phyloP scores from a whole-genome alignment of 768 basidiomycete species.

The Rhodotorula diobovata region DNA sequence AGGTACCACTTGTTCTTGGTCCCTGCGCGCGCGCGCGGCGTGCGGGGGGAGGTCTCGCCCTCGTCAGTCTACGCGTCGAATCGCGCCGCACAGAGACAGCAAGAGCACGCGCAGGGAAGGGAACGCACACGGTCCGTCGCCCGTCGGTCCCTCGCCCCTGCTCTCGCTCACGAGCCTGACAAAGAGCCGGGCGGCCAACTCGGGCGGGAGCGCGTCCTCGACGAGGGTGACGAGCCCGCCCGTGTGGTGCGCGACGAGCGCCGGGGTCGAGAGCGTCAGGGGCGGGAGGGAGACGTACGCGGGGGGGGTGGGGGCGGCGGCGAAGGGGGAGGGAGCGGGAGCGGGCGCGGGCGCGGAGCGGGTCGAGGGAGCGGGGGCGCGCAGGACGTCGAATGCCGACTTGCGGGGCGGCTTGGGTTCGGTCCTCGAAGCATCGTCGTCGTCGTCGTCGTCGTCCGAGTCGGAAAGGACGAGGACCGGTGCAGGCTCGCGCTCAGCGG shows the following conservation, averaged over 20 bases:
- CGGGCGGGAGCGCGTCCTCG: constrained; percentile 30
- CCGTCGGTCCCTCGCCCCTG: neutral
- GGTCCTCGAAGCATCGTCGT: no score
- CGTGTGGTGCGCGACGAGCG: constrained; percentile 33
- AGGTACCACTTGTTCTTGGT: constrained; percentile 38
- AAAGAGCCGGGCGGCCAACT: constrained; percentile 34
- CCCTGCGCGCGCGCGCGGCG: constrained; percentile 13
- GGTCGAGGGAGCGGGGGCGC: neutral
- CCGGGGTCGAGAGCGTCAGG: constrained; percentile 21
- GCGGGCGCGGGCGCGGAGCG: no score
- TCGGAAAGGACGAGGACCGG: constrained; percentile 17
- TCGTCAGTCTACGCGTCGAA: neutral
- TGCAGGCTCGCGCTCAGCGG: neutral
- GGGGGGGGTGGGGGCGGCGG: neutral
- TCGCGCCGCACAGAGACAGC: neutral
- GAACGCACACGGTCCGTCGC: constrained; percentile 7
- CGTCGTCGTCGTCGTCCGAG: constrained; percentile 9
- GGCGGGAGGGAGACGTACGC: constrained; percentile 35
- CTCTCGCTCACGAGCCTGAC: constrained; percentile 33
- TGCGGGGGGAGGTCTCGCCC: no score
- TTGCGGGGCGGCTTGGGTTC: neutral
- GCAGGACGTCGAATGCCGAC: constrained; percentile 14
- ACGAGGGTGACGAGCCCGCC: constrained; percentile 38
- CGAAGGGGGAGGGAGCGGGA: neutral
- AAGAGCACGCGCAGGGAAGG: neutral